A percentile compares a stretch with the other conserved stretches of the same genome.
phyloP scores from a whole-genome alignment of 2,329 filamentous ascomycete species.

The Pseudogymnoascus sp. region DNA sequence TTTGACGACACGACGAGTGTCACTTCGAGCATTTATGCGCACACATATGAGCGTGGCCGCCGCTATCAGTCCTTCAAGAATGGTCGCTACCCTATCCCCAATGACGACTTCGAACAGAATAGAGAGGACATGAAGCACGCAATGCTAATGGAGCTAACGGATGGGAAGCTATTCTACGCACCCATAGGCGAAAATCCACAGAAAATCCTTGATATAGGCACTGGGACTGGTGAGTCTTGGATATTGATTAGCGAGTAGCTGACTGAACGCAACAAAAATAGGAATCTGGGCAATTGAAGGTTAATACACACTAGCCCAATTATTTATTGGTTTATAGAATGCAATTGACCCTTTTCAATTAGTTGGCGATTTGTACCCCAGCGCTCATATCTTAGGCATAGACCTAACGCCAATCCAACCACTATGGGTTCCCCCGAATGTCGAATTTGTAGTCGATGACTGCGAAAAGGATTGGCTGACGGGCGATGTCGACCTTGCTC shows the following conservation, averaged over 20 bases:
- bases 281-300: constrained; percentile 1
- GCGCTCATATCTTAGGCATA: neutral
- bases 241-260: constrained; percentile 9
- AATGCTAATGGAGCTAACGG: constrained; percentile 31
- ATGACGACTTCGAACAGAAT: neutral
- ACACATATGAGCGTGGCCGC: constrained; percentile 16
- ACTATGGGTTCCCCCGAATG: constrained; percentile 5
- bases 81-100: constrained; percentile 2
- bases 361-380: neutral
- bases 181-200: constrained; percentile 33
- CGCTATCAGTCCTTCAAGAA: neutral
- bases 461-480: neutral
- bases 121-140: constrained; percentile 31
- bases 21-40: constrained; percentile 23
- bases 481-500: neutral
- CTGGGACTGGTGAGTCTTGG: constrained; percentile 9
- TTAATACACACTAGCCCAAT: neutral
- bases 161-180: constrained; percentile 36
- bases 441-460: constrained; percentile 8
- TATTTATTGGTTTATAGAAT: neutral
- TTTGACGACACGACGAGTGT: constrained; percentile 21
- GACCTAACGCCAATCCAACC: constrained; percentile 4
- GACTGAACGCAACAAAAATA: neutral
- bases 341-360: neutral
- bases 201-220: constrained; percentile 11